These are phyloP conservation scores for Aspergillus piperis DNA, from an alignment of 2,329 filamentous ascomycete species.

Conservation along the genomic window DNA sequence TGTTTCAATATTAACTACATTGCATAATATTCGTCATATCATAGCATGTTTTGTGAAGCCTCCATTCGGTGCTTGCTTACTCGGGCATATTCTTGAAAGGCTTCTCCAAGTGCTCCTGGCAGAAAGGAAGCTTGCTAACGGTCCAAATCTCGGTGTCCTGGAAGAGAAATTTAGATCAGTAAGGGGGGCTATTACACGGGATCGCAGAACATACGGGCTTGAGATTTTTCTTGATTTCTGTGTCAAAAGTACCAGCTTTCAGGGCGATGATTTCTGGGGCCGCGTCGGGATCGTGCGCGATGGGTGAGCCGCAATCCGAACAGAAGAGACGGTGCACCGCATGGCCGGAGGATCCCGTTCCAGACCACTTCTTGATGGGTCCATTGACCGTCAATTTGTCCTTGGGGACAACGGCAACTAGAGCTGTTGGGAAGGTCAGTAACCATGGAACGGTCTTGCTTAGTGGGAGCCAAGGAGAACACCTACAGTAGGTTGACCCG, in stretches of 20 bases:
- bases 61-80: slow-evolving; percentile 34
- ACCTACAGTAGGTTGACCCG: slow-evolving; percentile 64
- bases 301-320: slow-evolving; percentile 68
- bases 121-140: slow-evolving; percentile 68
- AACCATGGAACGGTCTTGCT: background rate
- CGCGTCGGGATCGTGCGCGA: slow-evolving; percentile 70
- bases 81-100: slow-evolving; percentile 66
- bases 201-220: slow-evolving; percentile 52
- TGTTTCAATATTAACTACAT: slow-evolving; percentile 12
- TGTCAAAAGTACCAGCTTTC: slow-evolving; percentile 66
- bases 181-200: background rate
- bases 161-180: slow-evolving; percentile 13
- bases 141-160: slow-evolving; percentile 69
- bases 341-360: slow-evolving; percentile 62
- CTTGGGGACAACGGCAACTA: slow-evolving; percentile 67
- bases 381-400: slow-evolving; percentile 65
- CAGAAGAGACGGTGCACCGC: slow-evolving; percentile 69
- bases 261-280: slow-evolving; percentile 69
- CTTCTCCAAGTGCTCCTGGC: slow-evolving; percentile 65
- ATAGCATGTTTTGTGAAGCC: background rate
- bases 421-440: slow-evolving; percentile 45
- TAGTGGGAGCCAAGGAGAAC: background rate
- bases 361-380: slow-evolving; percentile 65
- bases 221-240: slow-evolving; percentile 66
- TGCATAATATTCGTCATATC: slow-evolving; percentile 12